These are phyloP conservation scores for Candida cerambycidarum DNA, from an alignment of 805 yeast species.

Conservation along the genomic window DNA sequence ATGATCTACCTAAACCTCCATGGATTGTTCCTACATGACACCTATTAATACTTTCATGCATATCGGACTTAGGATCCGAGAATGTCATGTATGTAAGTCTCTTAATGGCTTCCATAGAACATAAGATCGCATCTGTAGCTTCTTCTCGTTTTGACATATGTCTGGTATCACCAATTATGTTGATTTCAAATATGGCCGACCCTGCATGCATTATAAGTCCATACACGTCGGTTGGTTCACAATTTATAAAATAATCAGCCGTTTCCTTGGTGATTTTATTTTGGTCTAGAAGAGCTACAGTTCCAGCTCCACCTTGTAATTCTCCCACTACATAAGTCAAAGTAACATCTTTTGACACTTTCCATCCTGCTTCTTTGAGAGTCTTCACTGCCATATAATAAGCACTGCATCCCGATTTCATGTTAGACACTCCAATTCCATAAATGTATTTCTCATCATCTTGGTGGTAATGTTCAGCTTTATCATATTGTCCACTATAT, in stretches of 20 bases:
- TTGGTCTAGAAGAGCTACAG: slow-evolving; percentile 23
- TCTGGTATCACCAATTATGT: slow-evolving; percentile 28
- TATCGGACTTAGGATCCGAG: slow-evolving; percentile 19
- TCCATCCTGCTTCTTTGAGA: slow-evolving; percentile 26
- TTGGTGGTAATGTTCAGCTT: slow-evolving; percentile 5
- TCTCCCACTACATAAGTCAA: slow-evolving; percentile 21
- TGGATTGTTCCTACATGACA: slow-evolving; percentile 29
- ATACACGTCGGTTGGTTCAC: slow-evolving; percentile 30
- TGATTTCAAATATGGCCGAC: slow-evolving; percentile 25
- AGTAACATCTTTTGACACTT: slow-evolving; percentile 24
- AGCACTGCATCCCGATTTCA: slow-evolving; percentile 32
- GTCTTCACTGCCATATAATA: slow-evolving; percentile 30
- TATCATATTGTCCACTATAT: slow-evolving; percentile 20
- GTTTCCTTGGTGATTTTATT: slow-evolving; percentile 21
- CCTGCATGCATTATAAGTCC: slow-evolving; percentile 31
- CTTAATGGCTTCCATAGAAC: slow-evolving; percentile 27
- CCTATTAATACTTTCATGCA: slow-evolving; percentile 25
- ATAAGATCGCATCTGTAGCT: slow-evolving; percentile 28
- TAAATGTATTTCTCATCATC: slow-evolving; percentile 24
- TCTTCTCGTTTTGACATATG: slow-evolving; percentile 32
- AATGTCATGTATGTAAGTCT: slow-evolving; percentile 24
- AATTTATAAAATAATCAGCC: slow-evolving; percentile 27
- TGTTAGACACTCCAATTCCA: slow-evolving; percentile 31
- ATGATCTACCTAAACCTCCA: slow-evolving; percentile 27
- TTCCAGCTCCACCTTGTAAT: slow-evolving; percentile 32